Conservation (phyloP, 441 rosid genomes). For the Croton laevigatus region DNA sequence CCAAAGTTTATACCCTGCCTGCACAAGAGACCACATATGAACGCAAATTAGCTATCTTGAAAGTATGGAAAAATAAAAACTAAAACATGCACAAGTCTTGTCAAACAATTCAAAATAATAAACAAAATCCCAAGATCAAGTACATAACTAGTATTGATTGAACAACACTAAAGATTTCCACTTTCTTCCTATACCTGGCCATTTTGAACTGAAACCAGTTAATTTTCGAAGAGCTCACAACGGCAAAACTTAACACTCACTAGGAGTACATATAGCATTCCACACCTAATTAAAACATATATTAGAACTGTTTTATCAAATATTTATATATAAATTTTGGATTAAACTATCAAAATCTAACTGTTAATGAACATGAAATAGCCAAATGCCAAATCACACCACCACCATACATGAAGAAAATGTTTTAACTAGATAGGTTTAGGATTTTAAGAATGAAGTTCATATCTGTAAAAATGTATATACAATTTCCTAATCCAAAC, state of each 20-base stretch:
- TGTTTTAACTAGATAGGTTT: neutral
- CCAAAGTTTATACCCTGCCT: constrained; percentile 99
- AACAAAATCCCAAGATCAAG: neutral
- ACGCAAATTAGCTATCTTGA: neutral
- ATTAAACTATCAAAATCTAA: neutral
- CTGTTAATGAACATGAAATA: neutral
- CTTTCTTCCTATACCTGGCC: neutral
- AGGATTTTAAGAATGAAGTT: neutral
- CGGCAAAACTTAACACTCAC: neutral
- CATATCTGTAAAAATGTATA: neutral
- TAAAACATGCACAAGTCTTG: neutral
- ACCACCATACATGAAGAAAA: neutral
- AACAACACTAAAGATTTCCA: neutral
- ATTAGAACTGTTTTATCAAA: neutral
- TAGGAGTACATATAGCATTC: neutral
- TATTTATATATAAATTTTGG: neutral
- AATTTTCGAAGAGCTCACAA: neutral
- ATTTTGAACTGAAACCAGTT: constrained; percentile 4
- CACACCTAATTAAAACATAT: neutral
- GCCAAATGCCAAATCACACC: neutral
- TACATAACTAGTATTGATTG: neutral
- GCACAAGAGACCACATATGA: constrained; percentile 21
- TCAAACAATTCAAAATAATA: neutral
- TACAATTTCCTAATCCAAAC: neutral
- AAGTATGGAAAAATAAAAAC: neutral